Conservation (phyloP, 73 alveolate species). For the Tetrahymena borealis region DNA sequence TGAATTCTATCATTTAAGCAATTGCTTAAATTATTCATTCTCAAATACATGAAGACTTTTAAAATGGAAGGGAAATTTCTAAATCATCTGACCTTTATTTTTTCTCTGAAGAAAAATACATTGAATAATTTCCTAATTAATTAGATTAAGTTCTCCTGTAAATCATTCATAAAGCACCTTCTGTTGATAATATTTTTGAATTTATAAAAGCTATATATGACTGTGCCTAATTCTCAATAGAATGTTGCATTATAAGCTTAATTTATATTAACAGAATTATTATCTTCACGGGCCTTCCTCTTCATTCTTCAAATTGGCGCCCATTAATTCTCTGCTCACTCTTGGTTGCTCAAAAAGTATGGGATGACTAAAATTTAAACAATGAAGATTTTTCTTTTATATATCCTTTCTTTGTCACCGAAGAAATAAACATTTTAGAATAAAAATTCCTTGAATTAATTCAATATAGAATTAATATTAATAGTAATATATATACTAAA, state of each 20-base stretch:
- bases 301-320: slow-evolving; percentile 94
- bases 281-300: slow-evolving; percentile 91
- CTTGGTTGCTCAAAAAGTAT: slow-evolving; percentile 90
- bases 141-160: slow-evolving; percentile 68
- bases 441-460: slow-evolving; percentile 88
- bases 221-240: slow-evolving; percentile 80
- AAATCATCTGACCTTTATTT: slow-evolving; percentile 83
- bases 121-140: slow-evolving; percentile 86
- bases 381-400: slow-evolving; percentile 94
- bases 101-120: slow-evolving; percentile 94
- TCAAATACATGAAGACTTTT: slow-evolving; percentile 83
- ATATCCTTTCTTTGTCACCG: slow-evolving; percentile 94
- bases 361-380: slow-evolving; percentile 95
- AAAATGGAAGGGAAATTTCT: slow-evolving; percentile 67
- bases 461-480: slow-evolving; percentile 81
- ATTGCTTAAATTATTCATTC: slow-evolving; percentile 89
- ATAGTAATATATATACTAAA: slow-evolving; percentile 87
- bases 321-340: slow-evolving; percentile 87
- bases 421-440: slow-evolving; percentile 87
- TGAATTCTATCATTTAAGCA: slow-evolving; percentile 76
- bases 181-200: slow-evolving; percentile 87
- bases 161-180: slow-evolving; percentile 68
- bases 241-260: slow-evolving; percentile 91
- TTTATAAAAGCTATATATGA: slow-evolving; percentile 95
- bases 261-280: slow-evolving; percentile 90